A percentile compares a stretch with the other conserved stretches of the same genome.
Conservation (phyloP, 73 alveolate genomes). For the Tetrahymena malaccensis region DNA sequence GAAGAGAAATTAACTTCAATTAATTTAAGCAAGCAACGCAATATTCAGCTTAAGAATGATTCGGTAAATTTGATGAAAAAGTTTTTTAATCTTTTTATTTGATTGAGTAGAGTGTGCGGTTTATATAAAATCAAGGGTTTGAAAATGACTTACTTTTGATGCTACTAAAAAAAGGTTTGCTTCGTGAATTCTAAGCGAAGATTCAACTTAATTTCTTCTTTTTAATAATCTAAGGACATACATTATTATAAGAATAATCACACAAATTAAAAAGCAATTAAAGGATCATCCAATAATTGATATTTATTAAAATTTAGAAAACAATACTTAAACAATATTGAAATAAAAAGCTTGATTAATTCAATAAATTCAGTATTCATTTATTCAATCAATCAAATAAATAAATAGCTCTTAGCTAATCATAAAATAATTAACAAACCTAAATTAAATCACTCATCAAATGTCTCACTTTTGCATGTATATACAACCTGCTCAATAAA, state of each 20-base stretch:
- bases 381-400: too few species aligned
- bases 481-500: background rate
- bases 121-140: too few species aligned
- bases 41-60: too few species aligned
- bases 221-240: background rate
- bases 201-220: background rate
- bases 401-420: background rate
- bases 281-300: too few species aligned
- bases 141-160: background rate
- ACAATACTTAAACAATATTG: background rate
- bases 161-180: background rate
- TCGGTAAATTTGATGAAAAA: too few species aligned
- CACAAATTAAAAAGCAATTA: background rate
- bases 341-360: background rate
- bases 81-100: too few species aligned
- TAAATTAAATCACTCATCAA: too few species aligned
- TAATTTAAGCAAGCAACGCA: too few species aligned
- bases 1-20: too few species aligned
- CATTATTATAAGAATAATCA: background rate
- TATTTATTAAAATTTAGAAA: background rate
- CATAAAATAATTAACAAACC: too few species aligned
- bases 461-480: background rate
- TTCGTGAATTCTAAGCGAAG: background rate
- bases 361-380: background rate
- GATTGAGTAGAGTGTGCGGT: background rate